Percentiles rank a stretch among this genome's conserved stretches.
These are phyloP conservation scores for Lanmaoa rubissima DNA, from an alignment of 768 basidiomycete genomes.

Conservation along the genomic window DNA sequence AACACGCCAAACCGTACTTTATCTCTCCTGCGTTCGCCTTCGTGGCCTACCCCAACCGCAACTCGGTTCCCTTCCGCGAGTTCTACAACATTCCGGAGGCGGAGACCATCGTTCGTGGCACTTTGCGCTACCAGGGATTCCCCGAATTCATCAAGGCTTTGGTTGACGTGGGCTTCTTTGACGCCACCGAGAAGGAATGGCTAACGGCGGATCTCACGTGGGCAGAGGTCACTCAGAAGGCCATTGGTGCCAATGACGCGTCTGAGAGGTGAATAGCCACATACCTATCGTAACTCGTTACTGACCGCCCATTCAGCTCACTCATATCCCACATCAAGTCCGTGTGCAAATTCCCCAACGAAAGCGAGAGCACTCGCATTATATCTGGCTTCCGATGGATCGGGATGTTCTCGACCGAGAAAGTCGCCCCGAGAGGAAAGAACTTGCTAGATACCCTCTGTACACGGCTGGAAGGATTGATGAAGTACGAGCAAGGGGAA, in stretches of 20 bases:
- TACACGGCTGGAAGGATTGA: conserved; percentile 82
- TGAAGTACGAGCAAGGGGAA: conserved; percentile 89
- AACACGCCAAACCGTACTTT: conserved; percentile 86
- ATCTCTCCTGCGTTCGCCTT: conserved; percentile 95
- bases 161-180: conserved; percentile 85
- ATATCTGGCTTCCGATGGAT: conserved; percentile 91
- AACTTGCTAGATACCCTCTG: conserved; percentile 95
- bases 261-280: conserved; percentile 56
- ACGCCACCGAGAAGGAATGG: conserved; percentile 75
- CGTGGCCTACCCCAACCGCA: conserved; percentile 95
- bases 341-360: conserved; percentile 70
- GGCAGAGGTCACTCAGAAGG: conserved; percentile 78
- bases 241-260: conserved; percentile 63
- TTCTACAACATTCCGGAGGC: conserved; percentile 94
- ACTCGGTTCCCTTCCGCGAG: conserved; percentile 87
- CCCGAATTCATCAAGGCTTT: conserved; percentile 89
- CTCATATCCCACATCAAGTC: conserved; percentile 70
- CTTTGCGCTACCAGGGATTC: conserved; percentile 95
- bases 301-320: conserved; percentile 42
- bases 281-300: background rate
- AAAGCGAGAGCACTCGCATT: conserved; percentile 70
- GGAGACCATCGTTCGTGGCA: conserved; percentile 89
- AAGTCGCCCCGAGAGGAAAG: conserved; percentile 57
- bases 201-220: conserved; percentile 73
- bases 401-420: conserved; percentile 79